Evolutionary conservation across 177 flowering plant genomes (phyloP).

Genomic region (Vitis hybrid): DNA sequence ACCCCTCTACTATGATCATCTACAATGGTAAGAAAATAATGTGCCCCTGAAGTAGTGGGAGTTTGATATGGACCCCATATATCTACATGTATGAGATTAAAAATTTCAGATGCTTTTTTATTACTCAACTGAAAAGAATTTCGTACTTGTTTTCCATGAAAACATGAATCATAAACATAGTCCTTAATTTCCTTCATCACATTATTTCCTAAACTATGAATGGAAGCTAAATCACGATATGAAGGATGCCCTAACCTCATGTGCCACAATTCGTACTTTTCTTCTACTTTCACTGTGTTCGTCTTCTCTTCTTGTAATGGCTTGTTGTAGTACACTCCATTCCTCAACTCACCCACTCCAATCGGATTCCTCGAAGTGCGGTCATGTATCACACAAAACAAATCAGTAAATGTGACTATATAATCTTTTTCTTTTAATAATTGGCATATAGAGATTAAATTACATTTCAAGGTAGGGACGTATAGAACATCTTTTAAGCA

Average conservation of each 20-base stretch:
- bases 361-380: background rate
- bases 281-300: background rate
- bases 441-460: background rate
- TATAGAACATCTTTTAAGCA: background rate
- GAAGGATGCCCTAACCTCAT: background rate
- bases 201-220: background rate
- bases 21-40: background rate
- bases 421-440: background rate
- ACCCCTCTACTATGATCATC: background rate
- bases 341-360: background rate
- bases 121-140: background rate
- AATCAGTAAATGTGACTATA: background rate
- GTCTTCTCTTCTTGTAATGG: background rate
- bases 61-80: background rate
- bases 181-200: background rate
- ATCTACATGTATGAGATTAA: constrained; percentile 1
- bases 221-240: background rate
- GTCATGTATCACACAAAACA: background rate
- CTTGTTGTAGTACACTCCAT: background rate
- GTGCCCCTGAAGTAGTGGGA: background rate
- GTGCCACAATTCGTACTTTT: no score
- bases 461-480: background rate
- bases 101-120: background rate
- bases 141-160: background rate
- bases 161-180: background rate